phyloP scores from a whole-genome alignment of 2,329 filamentous ascomycete species.

The Tolypocladium nubicola region DNA sequence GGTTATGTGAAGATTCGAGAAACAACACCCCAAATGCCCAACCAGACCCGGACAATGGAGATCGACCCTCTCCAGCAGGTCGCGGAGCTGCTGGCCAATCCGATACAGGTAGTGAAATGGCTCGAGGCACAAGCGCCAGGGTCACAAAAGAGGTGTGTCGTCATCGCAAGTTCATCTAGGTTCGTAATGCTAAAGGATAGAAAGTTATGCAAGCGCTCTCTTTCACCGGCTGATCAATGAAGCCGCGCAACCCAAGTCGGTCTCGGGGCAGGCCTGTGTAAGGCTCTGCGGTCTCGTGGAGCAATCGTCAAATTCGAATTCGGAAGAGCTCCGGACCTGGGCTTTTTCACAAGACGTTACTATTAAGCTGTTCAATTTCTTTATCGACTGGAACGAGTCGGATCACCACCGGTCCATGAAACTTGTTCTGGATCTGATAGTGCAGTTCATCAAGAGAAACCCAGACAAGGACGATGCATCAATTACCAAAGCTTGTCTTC shows the following conservation, averaged over 20 bases:
- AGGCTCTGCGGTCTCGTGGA: slow-evolving; percentile 54
- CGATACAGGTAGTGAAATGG: slow-evolving; percentile 28
- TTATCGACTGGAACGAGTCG: slow-evolving; percentile 56
- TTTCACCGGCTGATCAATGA: slow-evolving; percentile 37
- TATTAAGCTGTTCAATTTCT: slow-evolving; percentile 47
- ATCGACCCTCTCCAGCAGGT: slow-evolving; percentile 12
- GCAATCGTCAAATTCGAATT: slow-evolving; percentile 41
- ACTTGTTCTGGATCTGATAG: slow-evolving; percentile 48
- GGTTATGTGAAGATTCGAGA: neutral
- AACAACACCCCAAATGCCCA: neutral
- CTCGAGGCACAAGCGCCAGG: slow-evolving; percentile 27
- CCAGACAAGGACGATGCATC: slow-evolving; percentile 26
- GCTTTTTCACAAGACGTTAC: slow-evolving; percentile 40
- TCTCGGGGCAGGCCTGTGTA: slow-evolving; percentile 44
- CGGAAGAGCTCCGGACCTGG: slow-evolving; percentile 31
- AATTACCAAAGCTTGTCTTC: slow-evolving; percentile 31
- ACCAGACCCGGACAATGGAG: slow-evolving; percentile 8
- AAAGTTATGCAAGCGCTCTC: slow-evolving; percentile 24
- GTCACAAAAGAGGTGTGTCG: slow-evolving; percentile 25
- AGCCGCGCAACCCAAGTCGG: slow-evolving; percentile 42
- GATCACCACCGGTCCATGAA: slow-evolving; percentile 55
- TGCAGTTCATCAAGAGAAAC: slow-evolving; percentile 39
- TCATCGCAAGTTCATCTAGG: neutral
- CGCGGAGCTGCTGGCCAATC: slow-evolving; percentile 23
- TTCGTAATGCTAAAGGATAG: neutral